phyloP scores from a whole-genome alignment of 2,329 filamentous ascomycete species.

The Sarocladiaceae sp. region DNA sequence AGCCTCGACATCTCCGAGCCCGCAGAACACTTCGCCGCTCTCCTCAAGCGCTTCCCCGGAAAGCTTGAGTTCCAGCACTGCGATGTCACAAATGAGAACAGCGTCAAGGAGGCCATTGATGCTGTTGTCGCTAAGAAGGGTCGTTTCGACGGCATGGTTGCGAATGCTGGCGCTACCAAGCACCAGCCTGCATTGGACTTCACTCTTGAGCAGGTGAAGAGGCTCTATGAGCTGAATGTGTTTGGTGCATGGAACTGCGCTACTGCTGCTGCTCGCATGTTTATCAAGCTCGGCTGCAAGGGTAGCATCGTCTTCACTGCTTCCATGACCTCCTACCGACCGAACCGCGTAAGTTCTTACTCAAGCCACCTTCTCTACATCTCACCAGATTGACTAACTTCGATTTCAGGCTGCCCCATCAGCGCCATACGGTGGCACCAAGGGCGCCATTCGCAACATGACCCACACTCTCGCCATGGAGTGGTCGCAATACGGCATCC shows the following conservation, averaged over 20 bases:
- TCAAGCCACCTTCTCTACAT: not conserved
- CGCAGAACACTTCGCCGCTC: constrained; percentile 18
- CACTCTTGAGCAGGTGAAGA: constrained; percentile 19
- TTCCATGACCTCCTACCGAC: constrained; percentile 42
- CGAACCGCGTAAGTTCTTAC: constrained; percentile 29
- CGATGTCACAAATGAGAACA: constrained; percentile 39
- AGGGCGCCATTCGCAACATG: constrained; percentile 38
- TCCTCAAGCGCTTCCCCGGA: constrained; percentile 36
- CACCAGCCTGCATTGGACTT: constrained; percentile 45
- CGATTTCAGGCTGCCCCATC: constrained; percentile 45
- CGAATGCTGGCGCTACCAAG: constrained; percentile 45
- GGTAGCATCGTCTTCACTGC: constrained; percentile 40
- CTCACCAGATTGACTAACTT: not conserved
- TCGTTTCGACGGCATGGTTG: constrained; percentile 42
- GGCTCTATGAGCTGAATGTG: constrained; percentile 41
- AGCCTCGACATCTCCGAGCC: constrained; percentile 23
- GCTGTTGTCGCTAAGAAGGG: constrained; percentile 32
- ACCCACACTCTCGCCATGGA: constrained; percentile 40
- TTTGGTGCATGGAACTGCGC: constrained; percentile 41
- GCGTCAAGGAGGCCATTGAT: constrained; percentile 35
- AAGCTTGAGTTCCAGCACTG: constrained; percentile 39
- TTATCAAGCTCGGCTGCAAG: constrained; percentile 28
- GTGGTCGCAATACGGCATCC: constrained; percentile 41
- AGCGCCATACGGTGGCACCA: constrained; percentile 41
- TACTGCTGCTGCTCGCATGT: constrained; percentile 36